Base-by-base conservation (phyloP, 2,329 filamentous ascomycete species). In the Epichloe glyceriae region DNA sequence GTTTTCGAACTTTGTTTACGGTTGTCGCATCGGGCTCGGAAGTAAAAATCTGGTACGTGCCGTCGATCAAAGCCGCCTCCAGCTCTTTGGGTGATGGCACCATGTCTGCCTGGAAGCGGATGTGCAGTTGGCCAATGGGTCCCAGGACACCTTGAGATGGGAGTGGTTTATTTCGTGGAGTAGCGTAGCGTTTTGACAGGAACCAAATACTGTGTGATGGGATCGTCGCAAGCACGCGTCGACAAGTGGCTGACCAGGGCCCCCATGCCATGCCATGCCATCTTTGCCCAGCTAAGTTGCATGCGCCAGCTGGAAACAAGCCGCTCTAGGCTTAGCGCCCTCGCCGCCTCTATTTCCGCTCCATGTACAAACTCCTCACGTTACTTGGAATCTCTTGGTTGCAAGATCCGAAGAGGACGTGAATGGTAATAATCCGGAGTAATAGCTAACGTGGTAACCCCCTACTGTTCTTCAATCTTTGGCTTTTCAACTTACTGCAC, bases 1-100 rank as follows among this genome's bases (percentile, higher is more conserved):
- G 67, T 53, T 74, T 72, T 50, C 80, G 78, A 50, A 80, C 72
- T 47, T 67, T 70, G 57, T 81, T 82, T 53, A 83, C 77, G 0
- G 76, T 76, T 8, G 80, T 69, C 3, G 68, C 56, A 19, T 75
- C 71, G 4, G 70, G 68, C 12, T 71, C 67, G 19, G 61, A 58
- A 26, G 67, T 61, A 57, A 73, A 78, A 40, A 79, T 58, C 3
- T 68, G 64, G 47, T 63, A 67, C 37, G 78, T 74, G 4, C 70
- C 69, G n/a, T 70, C 62, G 42, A 69, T 64, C 14, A 82, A 68
- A 49, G 68, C 71, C 46, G 65, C 58, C 55, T 76, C 70, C 22
- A 81, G 63, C 40, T 64, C 58, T 53, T 70, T 63, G 26, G 62
- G 59, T 4, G 70, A 68, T 2, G 70, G 69, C 5, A 69, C 47